A percentile compares a stretch with the other conserved stretches of the same genome.
Evolutionary conservation across 2,329 filamentous ascomycete genomes (phyloP).

Genomic region (Colletotrichum spaethianum): DNA sequence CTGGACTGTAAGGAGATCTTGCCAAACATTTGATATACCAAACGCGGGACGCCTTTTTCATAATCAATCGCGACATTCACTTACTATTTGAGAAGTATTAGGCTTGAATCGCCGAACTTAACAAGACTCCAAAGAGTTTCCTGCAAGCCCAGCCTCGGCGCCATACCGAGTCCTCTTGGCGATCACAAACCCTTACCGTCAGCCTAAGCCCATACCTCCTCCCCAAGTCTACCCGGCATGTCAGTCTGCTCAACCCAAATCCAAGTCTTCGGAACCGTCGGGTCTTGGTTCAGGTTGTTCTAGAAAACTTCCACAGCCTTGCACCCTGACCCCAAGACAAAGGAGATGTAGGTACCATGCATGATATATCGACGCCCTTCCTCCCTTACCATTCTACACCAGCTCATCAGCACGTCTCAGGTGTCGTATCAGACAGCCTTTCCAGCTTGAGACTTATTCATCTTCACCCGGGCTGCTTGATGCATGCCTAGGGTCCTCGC

Average conservation of each 20-base stretch:
- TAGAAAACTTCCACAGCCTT: not conserved
- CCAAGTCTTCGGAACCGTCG: not conserved
- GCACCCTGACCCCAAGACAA: not conserved
- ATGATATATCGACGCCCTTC: not conserved
- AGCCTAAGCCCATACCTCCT: not conserved
- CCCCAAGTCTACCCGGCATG: not conserved
- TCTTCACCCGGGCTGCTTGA: no score
- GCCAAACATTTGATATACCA: no score
- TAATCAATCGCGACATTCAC: not conserved
- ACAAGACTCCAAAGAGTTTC: not conserved
- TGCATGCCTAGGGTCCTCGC: not conserved
- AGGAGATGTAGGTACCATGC: not conserved
- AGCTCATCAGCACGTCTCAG: not conserved
- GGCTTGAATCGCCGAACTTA: not conserved
- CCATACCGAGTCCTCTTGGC: not conserved
- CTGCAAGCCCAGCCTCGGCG: not conserved
- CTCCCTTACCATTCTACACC: not conserved
- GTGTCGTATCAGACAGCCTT: not conserved
- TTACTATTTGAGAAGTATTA: not conserved
- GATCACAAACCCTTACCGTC: not conserved
- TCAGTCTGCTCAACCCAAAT: not conserved
- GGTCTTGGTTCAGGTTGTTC: not conserved
- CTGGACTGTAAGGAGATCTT: no score
- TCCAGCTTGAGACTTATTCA: no score
- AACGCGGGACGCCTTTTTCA: no score